Conservation (phyloP, 768 basidiomycete species). For the Dioszegia aurantiaca region DNA sequence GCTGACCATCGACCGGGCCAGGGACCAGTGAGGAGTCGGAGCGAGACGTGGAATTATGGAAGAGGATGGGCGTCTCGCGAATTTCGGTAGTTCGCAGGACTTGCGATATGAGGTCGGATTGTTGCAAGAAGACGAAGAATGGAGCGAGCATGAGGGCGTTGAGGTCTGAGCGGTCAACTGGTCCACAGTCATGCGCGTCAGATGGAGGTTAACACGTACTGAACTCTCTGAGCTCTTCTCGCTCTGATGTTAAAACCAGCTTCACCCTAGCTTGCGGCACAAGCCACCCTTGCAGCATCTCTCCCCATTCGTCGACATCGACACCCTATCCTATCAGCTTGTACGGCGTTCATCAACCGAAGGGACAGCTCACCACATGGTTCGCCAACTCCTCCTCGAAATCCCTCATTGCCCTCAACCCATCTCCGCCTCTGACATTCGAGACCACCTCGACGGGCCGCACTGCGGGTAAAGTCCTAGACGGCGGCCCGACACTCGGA, state of each 20-base stretch:
- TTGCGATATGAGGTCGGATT: conserved; percentile 2
- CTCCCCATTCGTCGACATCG: conserved; percentile 5
- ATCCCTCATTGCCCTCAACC: conserved; percentile 6
- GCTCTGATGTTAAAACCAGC: not conserved
- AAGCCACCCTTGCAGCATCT: not conserved
- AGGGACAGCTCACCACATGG: not conserved
- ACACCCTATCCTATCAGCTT: conserved; percentile 5
- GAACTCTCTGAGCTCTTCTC: conserved; percentile 4
- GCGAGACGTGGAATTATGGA: not conserved
- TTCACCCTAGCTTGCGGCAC: not conserved
- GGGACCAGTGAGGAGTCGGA: too few relatives aligned
- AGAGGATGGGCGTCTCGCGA: not conserved
- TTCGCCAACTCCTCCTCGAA: conserved; percentile 1
- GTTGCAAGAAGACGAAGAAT: not conserved
- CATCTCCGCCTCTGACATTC: not conserved
- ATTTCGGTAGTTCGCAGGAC: not conserved
- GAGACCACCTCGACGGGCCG: too few relatives aligned
- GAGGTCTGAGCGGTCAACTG: not conserved
- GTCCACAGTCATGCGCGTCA: too few relatives aligned
- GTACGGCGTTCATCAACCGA: not conserved
- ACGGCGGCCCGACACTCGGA: too few relatives aligned
- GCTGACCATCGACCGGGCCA: too few relatives aligned
- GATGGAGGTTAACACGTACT: not conserved
- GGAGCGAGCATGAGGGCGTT: conserved; percentile 2
- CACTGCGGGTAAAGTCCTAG: too few relatives aligned